Base-by-base conservation (phyloP, 495 filamentous ascomycete species). In the Rusavskia elegans region DNA sequence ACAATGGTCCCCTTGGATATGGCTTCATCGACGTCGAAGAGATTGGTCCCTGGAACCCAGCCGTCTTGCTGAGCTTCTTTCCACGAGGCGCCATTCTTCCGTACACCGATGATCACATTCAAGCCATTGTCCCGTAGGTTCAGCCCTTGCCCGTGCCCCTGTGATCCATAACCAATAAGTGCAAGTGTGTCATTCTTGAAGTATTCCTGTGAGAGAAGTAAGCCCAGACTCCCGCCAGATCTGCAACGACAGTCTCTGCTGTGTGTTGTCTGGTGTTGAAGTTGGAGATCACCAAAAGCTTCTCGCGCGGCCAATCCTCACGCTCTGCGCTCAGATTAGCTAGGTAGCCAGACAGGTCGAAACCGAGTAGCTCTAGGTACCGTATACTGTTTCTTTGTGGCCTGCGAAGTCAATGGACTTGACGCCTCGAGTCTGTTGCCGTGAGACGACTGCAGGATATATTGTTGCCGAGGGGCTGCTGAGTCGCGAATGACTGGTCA, bases 121-220 rank as follows among this genome's bases (percentile, higher is more conserved):
- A 98, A 78, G 63, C 92, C 92, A 75, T 98, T 93, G 80, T 98
- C 92, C 69, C 92, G 89, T 61, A 97, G 81, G 78, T 98, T 98
- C 58, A 98, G 84, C 66, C 93, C 93, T 76, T 98, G 92, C 60
- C 93, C 92, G 74, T 98, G 92, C 59, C 92, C 83, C 76, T 98
- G 92, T 59, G 93, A 97, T 62, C 92, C 92, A 75, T 98, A 98
- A 66, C 92, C 92, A 69, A 98, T 98, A 61, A 98, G 84, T 55
- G 93, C 92, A 63, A 98, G 87, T 64, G 89, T 97, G 66, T 98
- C 92, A 73, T 97, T 82, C 82, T 97, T 97, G 85, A 98, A 97
- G 81, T 87, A 98, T 45, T 95, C 87, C 83, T 95, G 58, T 45
- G 14, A n/a, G n/a, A 8, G 8, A 29, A 45, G 49, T 65, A 37